A percentile compares a stretch with the other conserved stretches of the same genome.
phyloP scores from a whole-genome alignment of 192 early-diverging fungal genomes.

The Gamsiella multidivaricata region DNA sequence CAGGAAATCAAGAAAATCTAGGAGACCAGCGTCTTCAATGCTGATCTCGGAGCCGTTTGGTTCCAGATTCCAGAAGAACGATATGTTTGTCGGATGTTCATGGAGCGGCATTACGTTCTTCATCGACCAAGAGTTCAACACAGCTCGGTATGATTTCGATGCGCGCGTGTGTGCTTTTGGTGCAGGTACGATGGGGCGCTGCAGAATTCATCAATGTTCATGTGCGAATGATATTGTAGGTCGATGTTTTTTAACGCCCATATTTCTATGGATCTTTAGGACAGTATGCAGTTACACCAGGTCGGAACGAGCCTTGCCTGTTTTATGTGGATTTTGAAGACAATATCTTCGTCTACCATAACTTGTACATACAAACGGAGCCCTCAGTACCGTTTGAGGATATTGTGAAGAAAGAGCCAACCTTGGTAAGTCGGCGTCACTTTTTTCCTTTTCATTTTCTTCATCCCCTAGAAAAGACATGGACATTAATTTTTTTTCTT shows the following conservation, averaged over 20 bases:
- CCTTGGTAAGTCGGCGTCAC: conserved; percentile 3
- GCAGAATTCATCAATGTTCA: background rate
- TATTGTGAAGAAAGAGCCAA: conserved; percentile 48
- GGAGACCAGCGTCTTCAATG: conserved; percentile 10
- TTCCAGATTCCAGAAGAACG: conserved; percentile 46
- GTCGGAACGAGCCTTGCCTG: conserved; percentile 65
- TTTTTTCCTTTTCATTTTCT: background rate
- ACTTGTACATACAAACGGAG: conserved; percentile 61
- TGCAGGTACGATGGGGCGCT: conserved; percentile 57
- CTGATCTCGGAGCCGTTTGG: conserved; percentile 48
- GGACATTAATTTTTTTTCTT: background rate
- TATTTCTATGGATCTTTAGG: conserved; percentile 37
- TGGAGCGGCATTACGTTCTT: conserved; percentile 70
- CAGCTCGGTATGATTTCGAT: conserved; percentile 67
- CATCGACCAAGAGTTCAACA: conserved; percentile 63
- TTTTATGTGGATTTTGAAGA: conserved; percentile 74
- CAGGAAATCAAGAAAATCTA: conserved; percentile 4
- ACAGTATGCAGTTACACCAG: conserved; percentile 59
- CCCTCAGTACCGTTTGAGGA: conserved; percentile 60
- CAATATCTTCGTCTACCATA: conserved; percentile 68
- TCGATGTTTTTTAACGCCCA: background rate
- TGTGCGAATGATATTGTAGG: background rate
- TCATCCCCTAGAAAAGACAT: too few species aligned
- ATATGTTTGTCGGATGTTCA: conserved; percentile 67
- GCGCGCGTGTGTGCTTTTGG: conserved; percentile 68